A percentile compares a stretch with the other conserved stretches of the same genome.
Evolutionary conservation across 140 eudicot genomes (phyloP).

Genomic region (Senecio squalidus): DNA sequence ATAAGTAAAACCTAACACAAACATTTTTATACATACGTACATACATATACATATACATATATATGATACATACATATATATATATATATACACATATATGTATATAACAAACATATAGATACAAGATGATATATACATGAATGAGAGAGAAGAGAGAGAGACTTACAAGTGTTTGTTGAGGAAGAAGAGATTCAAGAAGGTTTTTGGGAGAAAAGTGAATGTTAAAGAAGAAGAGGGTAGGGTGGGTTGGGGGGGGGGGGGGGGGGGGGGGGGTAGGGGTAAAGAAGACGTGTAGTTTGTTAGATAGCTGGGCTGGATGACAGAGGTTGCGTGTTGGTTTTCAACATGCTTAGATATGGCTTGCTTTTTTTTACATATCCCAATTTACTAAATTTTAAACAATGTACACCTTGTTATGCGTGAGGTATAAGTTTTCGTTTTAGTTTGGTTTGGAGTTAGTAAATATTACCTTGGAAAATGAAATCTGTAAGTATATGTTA

Average conservation of each 20-base stretch:
- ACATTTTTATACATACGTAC: no score
- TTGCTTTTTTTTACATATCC: background rate
- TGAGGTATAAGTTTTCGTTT: background rate
- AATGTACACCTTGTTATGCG: background rate
- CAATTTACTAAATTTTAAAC: background rate
- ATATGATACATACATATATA: no score
- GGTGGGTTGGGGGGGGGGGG: background rate
- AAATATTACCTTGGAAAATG: constrained; percentile 16
- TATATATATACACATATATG: background rate
- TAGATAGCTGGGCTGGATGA: constrained; percentile 39
- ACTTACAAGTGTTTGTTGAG: constrained; percentile 23
- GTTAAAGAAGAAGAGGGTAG: constrained; percentile 2
- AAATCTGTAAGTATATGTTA: constrained; percentile 18
- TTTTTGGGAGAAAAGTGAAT: background rate
- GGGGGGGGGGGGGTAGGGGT: background rate
- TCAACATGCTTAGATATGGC: constrained; percentile 26
- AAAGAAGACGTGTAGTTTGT: constrained; percentile 41
- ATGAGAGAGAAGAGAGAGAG: background rate
- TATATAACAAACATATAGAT: background rate
- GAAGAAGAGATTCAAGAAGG: constrained; percentile 31
- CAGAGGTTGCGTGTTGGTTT: constrained; percentile 42
- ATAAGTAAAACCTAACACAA: no score
- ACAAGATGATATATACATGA: constrained; percentile 2
- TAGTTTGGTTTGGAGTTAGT: background rate
- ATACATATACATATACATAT: no score